Evolutionary conservation across 2,329 filamentous ascomycete species (phyloP), one percentile per base, ranked within the genome.

Genomic region (Fusarium palustre): DNA sequence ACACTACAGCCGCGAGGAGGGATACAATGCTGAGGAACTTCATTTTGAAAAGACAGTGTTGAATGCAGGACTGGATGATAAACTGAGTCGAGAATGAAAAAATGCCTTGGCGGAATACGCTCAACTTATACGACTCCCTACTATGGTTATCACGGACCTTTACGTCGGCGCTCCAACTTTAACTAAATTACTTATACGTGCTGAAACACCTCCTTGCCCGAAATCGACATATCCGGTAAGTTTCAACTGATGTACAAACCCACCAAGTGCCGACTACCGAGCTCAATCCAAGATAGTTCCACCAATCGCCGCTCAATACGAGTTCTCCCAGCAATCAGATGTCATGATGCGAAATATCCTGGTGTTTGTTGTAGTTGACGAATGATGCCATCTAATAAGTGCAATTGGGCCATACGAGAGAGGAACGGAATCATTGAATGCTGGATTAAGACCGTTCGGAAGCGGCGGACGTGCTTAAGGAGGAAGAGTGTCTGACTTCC

Each of bases 1-100:
- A 61, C 25, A 71, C 76, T 28, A 67, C 55, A 47, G 73, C 73
- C 69, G 75, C 76, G 58, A 80, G 66, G 41, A 78, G 55, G 52
- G 75, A 73, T 30, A 74, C 46, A 49, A 77, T 18, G 36, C 55
- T 52, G 8, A 69, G 53, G 45, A 72, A 66, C 64, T 74, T 74
- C 72, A 74, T 74, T 34, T 5, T 73, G 58, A 47, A 34, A 34
- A 46, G 43, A 42, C 20, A n/a, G 31, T 33, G 15, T 8, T 39
- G 39, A 42, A 13, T 31, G 13, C 5, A 46, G 30, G 12, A 52
- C 3, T n/a, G 36, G 25, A 41, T 30, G 38, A 15, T 28, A 13
- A 30, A 39, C 8, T 47, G 45, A 33, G 9, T 33, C 15, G 22
- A 31, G 18, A 31, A 33, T 7, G 18, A 46, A 20, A 9, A 31